Base-by-base conservation (phyloP, 2,329 filamentous ascomycete genomes). In the Colletotrichum sp. region DNA sequence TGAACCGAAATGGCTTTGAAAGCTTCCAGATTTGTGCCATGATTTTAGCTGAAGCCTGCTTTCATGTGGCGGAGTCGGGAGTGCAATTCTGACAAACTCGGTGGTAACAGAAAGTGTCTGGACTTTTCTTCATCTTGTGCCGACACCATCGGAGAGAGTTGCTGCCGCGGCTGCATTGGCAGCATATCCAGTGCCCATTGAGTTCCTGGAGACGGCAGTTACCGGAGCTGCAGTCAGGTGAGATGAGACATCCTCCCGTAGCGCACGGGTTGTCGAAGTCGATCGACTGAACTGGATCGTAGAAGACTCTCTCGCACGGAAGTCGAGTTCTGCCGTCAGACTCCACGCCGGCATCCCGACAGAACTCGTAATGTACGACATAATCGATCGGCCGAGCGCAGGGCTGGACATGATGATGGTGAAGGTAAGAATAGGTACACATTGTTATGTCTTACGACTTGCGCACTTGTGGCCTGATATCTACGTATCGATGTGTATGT, bases 41-140 rank as follows among this genome's bases (percentile, higher is more conserved):
- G 34, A n/a, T 66, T 30, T n/a, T 32, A n/a, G 16, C 25, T 12
- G 60, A 55, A n/a, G 15, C n/a, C 27, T 27, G 34, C 4, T 13
- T 13, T 75, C 56, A 70, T 30, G 58, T 58, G 48, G 27, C 30
- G 25, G 39, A 28, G 73, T 89, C 86, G 13, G 84, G 75, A 60
- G 81, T 82, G 75, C 89, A 90, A 5, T 78, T 78, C 52, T 82
- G 80, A 78, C 89, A 91, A 66, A 89, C 85, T n/a, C 82, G 81
- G 74, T 91, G 89, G 76, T 89, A 89, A 80, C 89, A 91, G 60
- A 89, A 87, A 2, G 87, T 88, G 76, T 90, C 86, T 12, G 88
- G 87, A 75, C 87, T 86, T 15, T 83, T 84, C 69, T 82, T 84
- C 84, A 87, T 86, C 69, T 82, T 85, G 75, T 88, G 86, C 39